These are phyloP conservation scores for Pythium rhizo-oryzae DNA, from an alignment of 352 stramenopile species.

Conservation along the genomic window DNA sequence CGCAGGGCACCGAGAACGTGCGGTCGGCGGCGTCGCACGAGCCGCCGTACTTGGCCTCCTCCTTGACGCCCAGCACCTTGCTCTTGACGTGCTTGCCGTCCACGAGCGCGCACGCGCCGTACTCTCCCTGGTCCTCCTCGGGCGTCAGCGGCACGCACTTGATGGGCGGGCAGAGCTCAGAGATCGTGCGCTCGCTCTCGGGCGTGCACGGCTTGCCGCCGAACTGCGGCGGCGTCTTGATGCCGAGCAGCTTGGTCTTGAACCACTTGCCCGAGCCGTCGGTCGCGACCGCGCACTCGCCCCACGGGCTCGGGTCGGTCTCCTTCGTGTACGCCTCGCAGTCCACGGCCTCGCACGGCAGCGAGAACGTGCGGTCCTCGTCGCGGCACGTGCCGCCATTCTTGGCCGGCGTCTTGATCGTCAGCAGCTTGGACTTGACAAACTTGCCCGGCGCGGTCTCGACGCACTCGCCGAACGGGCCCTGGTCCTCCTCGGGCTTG, in stretches of 20 bases:
- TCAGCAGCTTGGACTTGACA: not conserved
- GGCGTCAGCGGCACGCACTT: not conserved
- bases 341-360: not conserved
- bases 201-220: not conserved
- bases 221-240: not conserved
- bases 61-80: conserved; percentile 1
- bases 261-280: not conserved
- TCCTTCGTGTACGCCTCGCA: not conserved
- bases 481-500: not conserved
- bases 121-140: not conserved
- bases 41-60: not conserved
- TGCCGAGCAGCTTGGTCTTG: not conserved
- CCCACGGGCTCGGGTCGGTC: not conserved
- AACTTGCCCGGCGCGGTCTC: too few species aligned
- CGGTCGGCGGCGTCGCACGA: not conserved
- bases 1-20: not conserved
- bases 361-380: not conserved
- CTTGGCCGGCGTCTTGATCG: not conserved
- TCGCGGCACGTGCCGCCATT: not conserved
- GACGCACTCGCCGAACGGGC: not conserved
- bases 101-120: not conserved
- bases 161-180: not conserved
- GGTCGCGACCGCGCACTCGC: not conserved
- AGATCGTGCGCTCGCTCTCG: not conserved
- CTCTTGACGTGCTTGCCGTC: not conserved